These are phyloP conservation scores for Orbilia quercus DNA, from an alignment of 2,329 filamentous ascomycete species.

Conservation along the genomic window DNA sequence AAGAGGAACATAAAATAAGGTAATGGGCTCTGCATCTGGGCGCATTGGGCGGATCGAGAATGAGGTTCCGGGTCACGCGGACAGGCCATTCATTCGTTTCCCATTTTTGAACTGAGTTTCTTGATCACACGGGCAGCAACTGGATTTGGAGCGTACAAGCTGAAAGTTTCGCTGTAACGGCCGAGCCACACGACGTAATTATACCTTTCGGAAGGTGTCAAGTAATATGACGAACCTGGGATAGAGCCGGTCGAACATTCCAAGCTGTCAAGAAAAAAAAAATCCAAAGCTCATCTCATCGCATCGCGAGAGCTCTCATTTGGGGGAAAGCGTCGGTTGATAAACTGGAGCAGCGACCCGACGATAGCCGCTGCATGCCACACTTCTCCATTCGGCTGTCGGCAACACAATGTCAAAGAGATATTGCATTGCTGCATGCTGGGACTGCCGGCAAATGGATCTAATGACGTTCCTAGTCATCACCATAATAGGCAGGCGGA, in stretches of 20 bases:
- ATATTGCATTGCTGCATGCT: neutral
- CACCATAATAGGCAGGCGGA: slow-evolving; percentile 3
- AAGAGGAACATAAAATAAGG: slow-evolving; percentile 32
- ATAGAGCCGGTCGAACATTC: slow-evolving; percentile 1
- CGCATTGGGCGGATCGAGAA: slow-evolving; percentile 39
- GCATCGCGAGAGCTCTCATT: slow-evolving; percentile 38
- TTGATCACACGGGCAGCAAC: slow-evolving; percentile 38
- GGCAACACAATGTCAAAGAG: slow-evolving; percentile 31
- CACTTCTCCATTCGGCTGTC: slow-evolving; percentile 22
- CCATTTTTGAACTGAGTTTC: neutral
- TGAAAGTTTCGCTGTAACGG: neutral
- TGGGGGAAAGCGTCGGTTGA: slow-evolving; percentile 54
- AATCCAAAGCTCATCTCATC: slow-evolving; percentile 29
- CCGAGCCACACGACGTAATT: slow-evolving; percentile 30
- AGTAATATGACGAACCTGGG: slow-evolving; percentile 9
- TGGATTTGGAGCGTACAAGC: slow-evolving; percentile 27
- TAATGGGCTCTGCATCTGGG: slow-evolving; percentile 35
- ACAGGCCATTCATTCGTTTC: too few species aligned
- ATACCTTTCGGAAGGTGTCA: slow-evolving; percentile 21
- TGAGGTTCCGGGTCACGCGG: slow-evolving; percentile 49
- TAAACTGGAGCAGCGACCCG: slow-evolving; percentile 44
- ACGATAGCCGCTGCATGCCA: slow-evolving; percentile 31
- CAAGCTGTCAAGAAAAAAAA: slow-evolving; percentile 7
- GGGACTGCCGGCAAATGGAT: neutral
- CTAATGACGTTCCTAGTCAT: slow-evolving; percentile 1